Evolutionary conservation across 305 asterid species (phyloP).

Genomic region (Caryopteris hybrid): DNA sequence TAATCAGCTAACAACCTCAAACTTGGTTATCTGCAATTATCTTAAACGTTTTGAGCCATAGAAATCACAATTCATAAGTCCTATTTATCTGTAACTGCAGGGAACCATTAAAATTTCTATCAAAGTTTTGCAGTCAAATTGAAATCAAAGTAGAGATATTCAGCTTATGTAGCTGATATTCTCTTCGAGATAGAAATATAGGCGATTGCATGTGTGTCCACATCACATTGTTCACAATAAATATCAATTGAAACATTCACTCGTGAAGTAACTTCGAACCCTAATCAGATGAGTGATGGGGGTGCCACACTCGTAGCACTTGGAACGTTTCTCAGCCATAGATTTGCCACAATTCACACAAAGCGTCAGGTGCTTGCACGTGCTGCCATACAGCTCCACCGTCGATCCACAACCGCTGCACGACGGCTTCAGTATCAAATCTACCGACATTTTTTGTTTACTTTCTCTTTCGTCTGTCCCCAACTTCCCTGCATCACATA

Average conservation of each 20-base stretch:
- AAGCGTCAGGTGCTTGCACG: conserved; percentile 91
- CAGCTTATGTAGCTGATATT: not conserved
- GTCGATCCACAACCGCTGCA: conserved; percentile 83
- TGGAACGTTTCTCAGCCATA: conserved; percentile 65
- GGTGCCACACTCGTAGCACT: conserved; percentile 81
- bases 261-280: conserved; percentile 33
- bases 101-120: not conserved
- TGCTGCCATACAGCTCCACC: conserved; percentile 79
- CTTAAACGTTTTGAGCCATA: not conserved
- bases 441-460: conserved; percentile 41
- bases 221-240: conserved; percentile 1
- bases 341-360: conserved; percentile 79
- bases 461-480: not conserved
- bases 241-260: not conserved
- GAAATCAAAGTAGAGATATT: not conserved
- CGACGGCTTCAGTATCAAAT: conserved; percentile 80
- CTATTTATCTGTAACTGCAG: conserved; percentile 2
- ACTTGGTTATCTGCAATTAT: not conserved
- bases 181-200: not conserved
- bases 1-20: not conserved
- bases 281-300: conserved; percentile 76
- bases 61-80: not conserved
- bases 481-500: conserved; percentile 22
- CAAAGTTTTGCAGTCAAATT: not conserved
- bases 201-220: not conserved